phyloP scores from a whole-genome alignment of 139 green algal genomes.

The Coelastrella sp. region DNA sequence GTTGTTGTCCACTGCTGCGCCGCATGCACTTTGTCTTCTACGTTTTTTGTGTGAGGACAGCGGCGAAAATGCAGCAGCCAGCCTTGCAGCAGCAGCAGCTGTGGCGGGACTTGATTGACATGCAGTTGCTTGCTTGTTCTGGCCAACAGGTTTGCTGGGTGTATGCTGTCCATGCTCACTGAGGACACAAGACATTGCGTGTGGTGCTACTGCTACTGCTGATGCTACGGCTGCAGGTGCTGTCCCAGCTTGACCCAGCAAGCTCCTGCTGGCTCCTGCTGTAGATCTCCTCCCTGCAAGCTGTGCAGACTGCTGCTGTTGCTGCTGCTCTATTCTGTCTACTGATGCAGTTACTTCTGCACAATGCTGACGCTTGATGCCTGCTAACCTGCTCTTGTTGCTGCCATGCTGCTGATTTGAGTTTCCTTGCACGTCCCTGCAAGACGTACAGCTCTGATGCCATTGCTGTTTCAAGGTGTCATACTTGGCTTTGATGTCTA shows the following conservation, averaged over 20 bases:
- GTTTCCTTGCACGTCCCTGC: neutral
- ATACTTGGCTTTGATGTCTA: neutral
- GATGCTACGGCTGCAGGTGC: too few species aligned
- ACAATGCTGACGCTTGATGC: conserved; percentile 1
- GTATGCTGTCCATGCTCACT: too few species aligned
- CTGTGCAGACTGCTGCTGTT: too few species aligned
- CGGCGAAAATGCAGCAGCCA: neutral
- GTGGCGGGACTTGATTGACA: neutral
- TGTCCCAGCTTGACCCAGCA: too few species aligned
- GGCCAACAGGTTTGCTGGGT: neutral
- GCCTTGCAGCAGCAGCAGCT: neutral
- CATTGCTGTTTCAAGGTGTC: neutral
- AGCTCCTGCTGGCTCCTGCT: too few species aligned
- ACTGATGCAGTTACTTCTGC: too few species aligned
- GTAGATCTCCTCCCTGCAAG: too few species aligned
- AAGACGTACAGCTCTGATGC: neutral
- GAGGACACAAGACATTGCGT: too few species aligned
- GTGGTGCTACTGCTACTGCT: conserved; percentile 11
- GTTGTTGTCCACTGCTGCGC: neutral
- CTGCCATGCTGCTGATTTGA: neutral
- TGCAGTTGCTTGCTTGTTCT: neutral
- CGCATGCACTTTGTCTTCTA: neutral
- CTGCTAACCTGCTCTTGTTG: neutral
- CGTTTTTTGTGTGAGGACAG: neutral
- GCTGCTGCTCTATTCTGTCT: too few species aligned